Conservation (phyloP, 805 yeast genomes). For the Blastobotrys parvus region DNA sequence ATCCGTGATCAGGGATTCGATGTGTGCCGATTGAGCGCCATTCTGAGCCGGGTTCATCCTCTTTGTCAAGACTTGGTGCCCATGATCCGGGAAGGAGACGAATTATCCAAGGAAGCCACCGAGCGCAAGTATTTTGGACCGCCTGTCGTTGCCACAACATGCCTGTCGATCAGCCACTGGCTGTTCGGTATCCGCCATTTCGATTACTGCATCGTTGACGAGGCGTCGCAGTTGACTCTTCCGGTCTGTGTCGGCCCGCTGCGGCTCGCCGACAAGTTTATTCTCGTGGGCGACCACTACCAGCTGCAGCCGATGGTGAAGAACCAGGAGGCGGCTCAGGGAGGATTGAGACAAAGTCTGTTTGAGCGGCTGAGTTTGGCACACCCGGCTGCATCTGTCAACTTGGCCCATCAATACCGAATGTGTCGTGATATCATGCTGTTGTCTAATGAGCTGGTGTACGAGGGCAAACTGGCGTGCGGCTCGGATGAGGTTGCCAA, state of each 20-base stretch:
- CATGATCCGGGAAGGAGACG: constrained; percentile 24
- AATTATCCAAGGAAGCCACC: constrained; percentile 35
- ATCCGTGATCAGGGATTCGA: constrained; percentile 38
- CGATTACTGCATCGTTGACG: constrained; percentile 93
- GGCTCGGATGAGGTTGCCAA: constrained; percentile 59
- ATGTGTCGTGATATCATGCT: constrained; percentile 88
- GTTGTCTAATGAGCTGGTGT: constrained; percentile 70
- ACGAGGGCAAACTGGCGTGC: constrained; percentile 67
- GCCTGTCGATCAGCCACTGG: constrained; percentile 65
- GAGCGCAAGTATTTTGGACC: constrained; percentile 43
- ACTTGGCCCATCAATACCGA: constrained; percentile 75
- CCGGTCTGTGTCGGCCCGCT: constrained; percentile 89
- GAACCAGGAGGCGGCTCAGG: constrained; percentile 52
- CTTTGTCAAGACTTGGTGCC: constrained; percentile 49
- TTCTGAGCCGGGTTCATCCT: constrained; percentile 48
- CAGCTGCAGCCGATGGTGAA: constrained; percentile 87
- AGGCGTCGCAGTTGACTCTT: constrained; percentile 90
- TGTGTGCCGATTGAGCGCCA: constrained; percentile 61
- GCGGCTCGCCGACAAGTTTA: constrained; percentile 64
- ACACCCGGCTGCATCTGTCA: constrained; percentile 69
- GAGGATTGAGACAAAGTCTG: constrained; percentile 65
- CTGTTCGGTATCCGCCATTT: constrained; percentile 52
- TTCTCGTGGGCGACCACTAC: constrained; percentile 93
- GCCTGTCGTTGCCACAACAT: constrained; percentile 80
- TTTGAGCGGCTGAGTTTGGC: constrained; percentile 65